Conservation (phyloP, 169 alveolate genomes). For the Plasmodium billcollinsi region DNA sequence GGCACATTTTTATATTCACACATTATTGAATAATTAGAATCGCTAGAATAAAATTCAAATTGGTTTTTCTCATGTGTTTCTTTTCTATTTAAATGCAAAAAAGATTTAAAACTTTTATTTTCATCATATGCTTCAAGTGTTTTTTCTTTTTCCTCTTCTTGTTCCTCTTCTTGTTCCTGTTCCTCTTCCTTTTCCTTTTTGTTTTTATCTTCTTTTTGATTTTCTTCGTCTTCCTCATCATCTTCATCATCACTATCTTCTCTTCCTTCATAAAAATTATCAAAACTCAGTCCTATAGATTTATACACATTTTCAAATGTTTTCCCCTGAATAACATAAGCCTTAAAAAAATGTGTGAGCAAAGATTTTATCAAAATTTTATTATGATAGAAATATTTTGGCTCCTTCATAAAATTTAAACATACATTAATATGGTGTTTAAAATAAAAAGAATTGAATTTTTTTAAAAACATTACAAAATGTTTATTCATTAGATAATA, state of each 20-base stretch:
- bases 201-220: neutral
- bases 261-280: conserved; percentile 10
- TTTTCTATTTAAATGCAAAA: conserved; percentile 1
- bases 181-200: neutral
- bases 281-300: conserved; percentile 21
- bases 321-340: conserved; percentile 22
- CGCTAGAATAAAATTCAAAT: conserved; percentile 33
- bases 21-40: conserved; percentile 63
- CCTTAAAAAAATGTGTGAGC: conserved; percentile 55
- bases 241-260: conserved; percentile 12
- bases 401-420: conserved; percentile 45
- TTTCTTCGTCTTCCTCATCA: conserved; percentile 20
- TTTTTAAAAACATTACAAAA: conserved; percentile 41
- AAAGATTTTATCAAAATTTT: conserved; percentile 29
- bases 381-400: conserved; percentile 43
- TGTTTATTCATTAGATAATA: conserved; percentile 62
- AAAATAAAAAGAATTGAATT: conserved; percentile 59
- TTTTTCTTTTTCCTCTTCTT: neutral
- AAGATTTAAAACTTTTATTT: neutral
- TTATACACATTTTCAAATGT: conserved; percentile 16
- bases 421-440: conserved; percentile 57
- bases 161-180: neutral
- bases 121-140: neutral
- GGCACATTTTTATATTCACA: conserved; percentile 71
- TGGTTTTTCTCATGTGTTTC: conserved; percentile 9